Conservation (phyloP, 352 stramenopile species). For the Phytophthora pisi region DNA sequence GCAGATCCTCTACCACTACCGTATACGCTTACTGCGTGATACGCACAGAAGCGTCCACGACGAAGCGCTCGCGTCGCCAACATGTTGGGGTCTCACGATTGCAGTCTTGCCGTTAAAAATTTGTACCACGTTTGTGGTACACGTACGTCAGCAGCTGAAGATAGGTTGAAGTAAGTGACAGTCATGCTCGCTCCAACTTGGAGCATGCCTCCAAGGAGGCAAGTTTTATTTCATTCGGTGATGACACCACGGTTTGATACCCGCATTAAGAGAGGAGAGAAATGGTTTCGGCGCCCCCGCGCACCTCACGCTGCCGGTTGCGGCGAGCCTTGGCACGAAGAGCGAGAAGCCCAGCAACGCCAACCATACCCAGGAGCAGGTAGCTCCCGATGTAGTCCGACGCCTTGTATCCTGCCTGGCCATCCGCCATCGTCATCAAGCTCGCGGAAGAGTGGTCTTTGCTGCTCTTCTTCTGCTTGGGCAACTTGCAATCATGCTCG, state of each 20-base stretch:
- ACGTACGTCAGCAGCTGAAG: slow-evolving; percentile 17
- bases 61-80: slow-evolving; percentile 28
- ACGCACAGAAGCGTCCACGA: slow-evolving; percentile 24
- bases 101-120: background rate
- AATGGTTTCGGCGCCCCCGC: slow-evolving; percentile 21
- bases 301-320: slow-evolving; percentile 21
- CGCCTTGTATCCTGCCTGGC: slow-evolving; percentile 13
- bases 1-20: background rate
- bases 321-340: slow-evolving; percentile 45
- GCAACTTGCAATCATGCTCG: slow-evolving; percentile 53
- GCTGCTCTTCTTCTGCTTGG: slow-evolving; percentile 32
- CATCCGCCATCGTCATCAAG: slow-evolving; percentile 18
- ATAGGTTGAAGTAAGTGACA: slow-evolving; percentile 8
- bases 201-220: no score
- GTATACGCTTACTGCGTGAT: slow-evolving; percentile 8
- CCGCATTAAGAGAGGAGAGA: slow-evolving; percentile 36
- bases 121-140: slow-evolving; percentile 27
- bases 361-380: slow-evolving; percentile 65
- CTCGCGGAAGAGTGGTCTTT: slow-evolving; percentile 25
- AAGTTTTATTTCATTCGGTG: no score
- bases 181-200: background rate
- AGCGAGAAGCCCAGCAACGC: slow-evolving; percentile 50
- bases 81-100: slow-evolving; percentile 30
- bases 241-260: background rate
- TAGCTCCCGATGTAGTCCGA: slow-evolving; percentile 63